Evolutionary conservation across 2,329 filamentous ascomycete species (phyloP), one percentile per base, ranked within the genome.

Genomic region (Didymella pinodella): DNA sequence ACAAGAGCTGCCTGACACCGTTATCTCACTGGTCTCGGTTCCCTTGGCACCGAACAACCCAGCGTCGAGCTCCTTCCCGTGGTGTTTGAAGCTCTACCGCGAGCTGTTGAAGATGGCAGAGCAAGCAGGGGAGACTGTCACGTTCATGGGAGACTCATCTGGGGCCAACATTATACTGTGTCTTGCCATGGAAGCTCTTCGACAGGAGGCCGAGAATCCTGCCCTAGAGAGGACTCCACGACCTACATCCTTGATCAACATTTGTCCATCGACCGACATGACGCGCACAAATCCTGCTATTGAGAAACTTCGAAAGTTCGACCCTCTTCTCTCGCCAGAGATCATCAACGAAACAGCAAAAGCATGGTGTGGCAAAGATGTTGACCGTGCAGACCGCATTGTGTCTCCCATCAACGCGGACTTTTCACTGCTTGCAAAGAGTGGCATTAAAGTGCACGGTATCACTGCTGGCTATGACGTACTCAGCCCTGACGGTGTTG

Each of bases 21-120:
- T 68, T 4, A 72, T 86, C 2, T 81, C 78, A 0, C 62, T 87
- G 1, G 73, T 87, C 1, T 84, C 82, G 6, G 82, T 81, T 26
- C 85, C 85, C 0, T 75, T 87, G 3, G 84, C 85, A 0, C 85
- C 85, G 0, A 77, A 81, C 12, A 78, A 78, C n/a, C 80, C 84
- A 0, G 85, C 84, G 0, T 76, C 81, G 0, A 73, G 74, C 0
- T 70, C 83, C 0, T 79, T 87, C 29, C 83, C 84, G 0, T 71
- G 75, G 25, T 78, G 86, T 12, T 61, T 81, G 46, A 76, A 66
- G 34, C 75, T 84, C 11, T 84, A 86, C 59, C 70, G 72, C 0
- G 66, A 67, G 0, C 58, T 85, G 0, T 63, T 86, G 61, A 45
- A 63, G 1, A 65, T 78, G n/a, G 77, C 82, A 0, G 65, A 73